phyloP scores from a whole-genome alignment of 2,329 filamentous ascomycete species.

The Sporothrix pseudoabietina region DNA sequence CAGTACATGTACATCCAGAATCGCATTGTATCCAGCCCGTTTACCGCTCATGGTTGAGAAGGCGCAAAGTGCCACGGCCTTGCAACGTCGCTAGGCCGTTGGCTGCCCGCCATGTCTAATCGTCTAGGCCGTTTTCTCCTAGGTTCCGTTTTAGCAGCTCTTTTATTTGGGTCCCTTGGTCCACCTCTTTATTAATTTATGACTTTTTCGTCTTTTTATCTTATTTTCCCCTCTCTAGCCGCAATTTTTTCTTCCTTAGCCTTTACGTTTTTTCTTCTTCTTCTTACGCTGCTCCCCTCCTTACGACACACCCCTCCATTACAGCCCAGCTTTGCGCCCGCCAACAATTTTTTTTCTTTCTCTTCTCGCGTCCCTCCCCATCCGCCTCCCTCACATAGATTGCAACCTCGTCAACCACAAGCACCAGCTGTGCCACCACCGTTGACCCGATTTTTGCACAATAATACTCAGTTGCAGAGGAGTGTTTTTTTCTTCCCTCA shows the following conservation, averaged over 20 bases:
- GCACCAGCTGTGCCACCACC: not conserved
- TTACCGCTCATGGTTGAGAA: not conserved
- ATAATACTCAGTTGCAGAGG: not conserved
- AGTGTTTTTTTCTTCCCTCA: not conserved
- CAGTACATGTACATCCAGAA: not conserved
- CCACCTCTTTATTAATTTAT: conserved; percentile 8
- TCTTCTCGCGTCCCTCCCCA: conserved; percentile 24
- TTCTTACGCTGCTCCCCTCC: conserved; percentile 11
- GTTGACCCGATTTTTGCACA: not conserved
- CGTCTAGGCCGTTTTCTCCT: conserved; percentile 16
- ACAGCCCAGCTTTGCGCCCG: conserved; percentile 27
- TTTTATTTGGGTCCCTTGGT: conserved; percentile 11
- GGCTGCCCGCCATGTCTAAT: not conserved
- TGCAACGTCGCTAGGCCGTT: not conserved
- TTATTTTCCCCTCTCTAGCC: conserved; percentile 17
- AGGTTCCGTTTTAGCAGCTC: conserved; percentile 6
- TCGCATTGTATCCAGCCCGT: not conserved
- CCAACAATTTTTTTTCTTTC: conserved; percentile 32
- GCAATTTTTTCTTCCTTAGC: conserved; percentile 15
- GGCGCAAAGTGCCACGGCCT: not conserved
- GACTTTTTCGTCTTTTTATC: conserved; percentile 18
- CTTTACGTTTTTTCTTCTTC: conserved; percentile 8
- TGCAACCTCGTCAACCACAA: conserved; percentile 32
- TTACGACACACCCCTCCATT: conserved; percentile 26
- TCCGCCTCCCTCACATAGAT: conserved; percentile 29